Evolutionary conservation across 306 rosid genomes (phyloP).

Genomic region (Dryas drummondii): DNA sequence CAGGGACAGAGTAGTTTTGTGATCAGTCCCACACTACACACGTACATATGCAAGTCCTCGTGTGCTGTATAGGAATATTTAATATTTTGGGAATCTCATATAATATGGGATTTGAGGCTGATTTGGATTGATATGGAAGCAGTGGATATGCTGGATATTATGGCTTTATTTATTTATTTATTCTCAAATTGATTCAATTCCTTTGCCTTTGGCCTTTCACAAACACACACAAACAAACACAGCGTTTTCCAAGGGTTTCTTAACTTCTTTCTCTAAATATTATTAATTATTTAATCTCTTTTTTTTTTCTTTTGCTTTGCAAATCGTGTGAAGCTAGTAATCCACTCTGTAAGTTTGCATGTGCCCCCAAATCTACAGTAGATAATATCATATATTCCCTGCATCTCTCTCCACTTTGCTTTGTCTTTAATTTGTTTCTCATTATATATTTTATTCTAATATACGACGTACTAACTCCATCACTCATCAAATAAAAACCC

Average conservation of each 20-base stretch:
- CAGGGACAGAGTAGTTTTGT: slow-evolving; percentile 7
- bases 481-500: slow-evolving; percentile 38
- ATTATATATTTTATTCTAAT: not conserved
- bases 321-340: slow-evolving; percentile 57
- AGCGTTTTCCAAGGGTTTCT: no score
- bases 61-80: slow-evolving; percentile 31
- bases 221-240: not conserved
- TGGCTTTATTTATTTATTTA: not conserved
- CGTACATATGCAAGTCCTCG: slow-evolving; percentile 48
- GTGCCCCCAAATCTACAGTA: slow-evolving; percentile 75
- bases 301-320: slow-evolving; percentile 29
- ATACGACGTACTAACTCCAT: slow-evolving; percentile 19
- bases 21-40: slow-evolving; percentile 25
- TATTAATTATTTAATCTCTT: slow-evolving; percentile 6
- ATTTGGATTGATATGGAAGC: slow-evolving; percentile 52
- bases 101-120: slow-evolving; percentile 43
- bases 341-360: slow-evolving; percentile 56
- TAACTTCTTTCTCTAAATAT: no score
- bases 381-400: slow-evolving; percentile 77
- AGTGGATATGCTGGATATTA: slow-evolving; percentile 19
- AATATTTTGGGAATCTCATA: slow-evolving; percentile 42
- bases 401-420: slow-evolving; percentile 67
- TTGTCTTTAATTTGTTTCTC: slow-evolving; percentile 43
- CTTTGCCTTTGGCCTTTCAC: slow-evolving; percentile 24
- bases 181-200: not conserved